Evolutionary conservation across 2,329 filamentous ascomycete species (phyloP).

Genomic region (Neofusicoccum laricinum): DNA sequence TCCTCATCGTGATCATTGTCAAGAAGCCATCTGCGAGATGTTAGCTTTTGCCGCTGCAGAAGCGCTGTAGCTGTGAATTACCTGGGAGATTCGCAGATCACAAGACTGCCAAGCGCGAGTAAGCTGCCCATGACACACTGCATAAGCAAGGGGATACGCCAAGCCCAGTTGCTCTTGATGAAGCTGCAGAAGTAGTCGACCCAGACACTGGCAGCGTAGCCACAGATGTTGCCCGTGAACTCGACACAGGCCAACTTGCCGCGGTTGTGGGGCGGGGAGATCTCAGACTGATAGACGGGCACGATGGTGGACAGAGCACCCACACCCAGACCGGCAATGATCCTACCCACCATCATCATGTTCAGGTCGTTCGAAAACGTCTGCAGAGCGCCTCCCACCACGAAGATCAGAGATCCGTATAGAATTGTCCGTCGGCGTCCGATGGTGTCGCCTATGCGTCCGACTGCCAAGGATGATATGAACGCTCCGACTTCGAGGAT

Average conservation of each 20-base stretch:
- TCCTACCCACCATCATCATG: conserved; percentile 68
- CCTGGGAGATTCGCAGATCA: conserved; percentile 96
- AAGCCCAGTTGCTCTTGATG: conserved; percentile 80
- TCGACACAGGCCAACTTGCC: conserved; percentile 97
- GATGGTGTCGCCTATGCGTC: conserved; percentile 85
- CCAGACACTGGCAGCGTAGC: conserved; percentile 96
- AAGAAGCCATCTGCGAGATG: conserved; percentile 73
- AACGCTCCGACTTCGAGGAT: conserved; percentile 94
- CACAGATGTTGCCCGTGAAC: conserved; percentile 94
- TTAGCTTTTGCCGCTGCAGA: conserved; percentile 24
- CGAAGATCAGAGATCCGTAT: conserved; percentile 88
- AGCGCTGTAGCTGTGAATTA: conserved; percentile 39
- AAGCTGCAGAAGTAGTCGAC: conserved; percentile 96
- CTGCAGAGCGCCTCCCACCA: conserved; percentile 79
- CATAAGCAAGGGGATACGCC: conserved; percentile 85
- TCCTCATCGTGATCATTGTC: conserved; percentile 98
- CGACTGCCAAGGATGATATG: conserved; percentile 81
- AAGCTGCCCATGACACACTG: conserved; percentile 93
- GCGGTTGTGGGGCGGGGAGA: conserved; percentile 89
- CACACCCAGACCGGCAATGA: conserved; percentile 51
- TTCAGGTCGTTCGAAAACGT: conserved; percentile 76
- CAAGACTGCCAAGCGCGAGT: conserved; percentile 77
- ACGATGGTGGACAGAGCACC: conserved; percentile 52
- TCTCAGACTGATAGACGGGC: conserved; percentile 54
- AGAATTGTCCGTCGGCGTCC: conserved; percentile 87